Conservation (phyloP, 345 rosid species). For the Syzygium aromaticum region DNA sequence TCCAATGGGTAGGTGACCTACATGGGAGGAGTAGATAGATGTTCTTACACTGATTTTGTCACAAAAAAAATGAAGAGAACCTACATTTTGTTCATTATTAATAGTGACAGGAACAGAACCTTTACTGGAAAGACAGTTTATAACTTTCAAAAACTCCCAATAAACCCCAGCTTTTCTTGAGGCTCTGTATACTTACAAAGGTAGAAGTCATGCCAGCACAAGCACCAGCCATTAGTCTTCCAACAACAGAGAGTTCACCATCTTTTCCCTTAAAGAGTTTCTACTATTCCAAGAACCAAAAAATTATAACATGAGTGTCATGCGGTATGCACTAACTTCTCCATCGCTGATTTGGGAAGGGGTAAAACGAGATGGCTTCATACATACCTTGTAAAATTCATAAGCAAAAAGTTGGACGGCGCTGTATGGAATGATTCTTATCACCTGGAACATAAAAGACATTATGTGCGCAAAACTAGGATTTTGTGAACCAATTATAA, state of each 20-base stretch:
- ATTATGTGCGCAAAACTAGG: not conserved
- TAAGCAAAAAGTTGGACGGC: conserved; percentile 95
- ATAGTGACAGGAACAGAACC: not conserved
- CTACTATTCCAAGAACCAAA: conserved; percentile 33
- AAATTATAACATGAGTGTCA: conserved; percentile 1
- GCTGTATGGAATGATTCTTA: conserved; percentile 83
- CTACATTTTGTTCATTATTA: not conserved
- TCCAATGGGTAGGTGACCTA: conserved; percentile 95
- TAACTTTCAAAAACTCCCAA: not conserved
- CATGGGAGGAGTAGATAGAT: not conserved
- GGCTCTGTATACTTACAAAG: conserved; percentile 45
- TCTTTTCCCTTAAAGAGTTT: conserved; percentile 72
- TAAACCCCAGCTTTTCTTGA: not conserved
- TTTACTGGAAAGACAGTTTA: not conserved
- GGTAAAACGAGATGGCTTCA: not conserved
- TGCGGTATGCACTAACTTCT: not conserved
- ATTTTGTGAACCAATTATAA: not conserved
- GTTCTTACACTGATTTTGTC: not conserved
- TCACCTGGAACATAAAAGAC: conserved; percentile 36
- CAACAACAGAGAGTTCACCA: conserved; percentile 73
- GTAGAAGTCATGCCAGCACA: conserved; percentile 99
- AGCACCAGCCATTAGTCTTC: conserved; percentile 97
- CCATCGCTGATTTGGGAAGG: not conserved
- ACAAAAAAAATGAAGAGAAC: not conserved
- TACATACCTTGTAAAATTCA: conserved; percentile 78